Conservation (phyloP, 2,329 filamentous ascomycete genomes). For the Phaeosphaeria sp. region DNA sequence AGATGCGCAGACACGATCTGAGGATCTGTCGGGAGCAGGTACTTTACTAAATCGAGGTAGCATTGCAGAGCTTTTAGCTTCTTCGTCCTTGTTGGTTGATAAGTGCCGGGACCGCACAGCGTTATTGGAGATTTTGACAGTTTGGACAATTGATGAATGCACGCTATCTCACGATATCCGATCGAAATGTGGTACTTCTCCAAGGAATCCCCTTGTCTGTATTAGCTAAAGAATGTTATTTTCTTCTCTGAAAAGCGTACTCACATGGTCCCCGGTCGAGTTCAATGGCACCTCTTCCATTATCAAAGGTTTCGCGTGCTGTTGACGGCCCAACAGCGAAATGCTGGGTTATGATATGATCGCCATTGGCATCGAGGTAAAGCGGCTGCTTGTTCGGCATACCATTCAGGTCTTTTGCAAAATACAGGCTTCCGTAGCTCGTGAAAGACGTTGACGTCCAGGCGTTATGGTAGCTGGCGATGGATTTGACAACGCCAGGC, state of each 20-base stretch:
- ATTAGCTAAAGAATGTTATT: constrained; percentile 19
- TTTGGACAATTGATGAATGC: constrained; percentile 31
- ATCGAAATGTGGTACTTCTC: constrained; percentile 43
- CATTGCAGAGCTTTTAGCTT: constrained; percentile 41
- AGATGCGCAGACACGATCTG: constrained; percentile 32
- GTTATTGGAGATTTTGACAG: constrained; percentile 42
- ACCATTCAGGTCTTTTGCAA: constrained; percentile 36
- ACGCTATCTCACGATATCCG: constrained; percentile 42
- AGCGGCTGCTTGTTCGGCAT: constrained; percentile 12
- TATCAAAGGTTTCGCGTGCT: constrained; percentile 41
- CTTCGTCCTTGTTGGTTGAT: constrained; percentile 41
- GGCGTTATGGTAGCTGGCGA: constrained; percentile 38
- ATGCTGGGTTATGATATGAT: constrained; percentile 21
- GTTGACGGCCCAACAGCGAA: constrained; percentile 50
- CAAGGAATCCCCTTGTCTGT: constrained; percentile 30
- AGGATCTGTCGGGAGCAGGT: constrained; percentile 34
- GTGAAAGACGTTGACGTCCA: constrained; percentile 42
- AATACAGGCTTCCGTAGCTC: constrained; percentile 38
- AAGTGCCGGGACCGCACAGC: constrained; percentile 48
- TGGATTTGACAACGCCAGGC: constrained; percentile 32
- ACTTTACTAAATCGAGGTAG: constrained; percentile 37
- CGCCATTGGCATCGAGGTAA: constrained; percentile 25
- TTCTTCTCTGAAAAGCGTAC: constrained; percentile 17
- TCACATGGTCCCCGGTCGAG: constrained; percentile 50
- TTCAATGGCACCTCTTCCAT: constrained; percentile 35